phyloP scores from a whole-genome alignment of 169 alveolate species.

The Plasmodium relictum region DNA sequence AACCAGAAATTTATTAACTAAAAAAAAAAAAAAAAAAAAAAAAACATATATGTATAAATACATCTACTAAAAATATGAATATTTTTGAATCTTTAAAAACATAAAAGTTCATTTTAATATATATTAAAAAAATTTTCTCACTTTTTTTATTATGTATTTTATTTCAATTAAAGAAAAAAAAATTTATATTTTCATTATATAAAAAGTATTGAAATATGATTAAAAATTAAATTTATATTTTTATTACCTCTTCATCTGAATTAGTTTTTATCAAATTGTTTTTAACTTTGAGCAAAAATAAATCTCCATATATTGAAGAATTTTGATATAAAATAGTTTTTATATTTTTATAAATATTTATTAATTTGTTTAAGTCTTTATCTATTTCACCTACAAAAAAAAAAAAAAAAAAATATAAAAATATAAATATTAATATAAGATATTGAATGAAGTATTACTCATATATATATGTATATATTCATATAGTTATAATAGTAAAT shows the following conservation, averaged over 20 bases:
- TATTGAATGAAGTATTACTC: background rate
- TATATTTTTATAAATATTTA: slow-evolving; percentile 33
- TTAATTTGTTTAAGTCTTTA: slow-evolving; percentile 30
- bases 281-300: slow-evolving; percentile 23
- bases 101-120: background rate
- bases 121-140: background rate
- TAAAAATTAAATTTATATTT: background rate
- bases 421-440: background rate
- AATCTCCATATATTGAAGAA: slow-evolving; percentile 38
- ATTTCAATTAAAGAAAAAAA: slow-evolving; percentile 9
- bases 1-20: slow-evolving; percentile 56
- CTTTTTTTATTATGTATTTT: too few relatives aligned
- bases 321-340: slow-evolving; percentile 53
- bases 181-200: background rate
- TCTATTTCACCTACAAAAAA: slow-evolving; percentile 38
- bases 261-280: slow-evolving; percentile 35
- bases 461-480: background rate
- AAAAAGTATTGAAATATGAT: too few relatives aligned
- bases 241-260: slow-evolving; percentile 61
- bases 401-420: background rate
- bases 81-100: background rate
- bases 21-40: slow-evolving; percentile 4
- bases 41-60: background rate
- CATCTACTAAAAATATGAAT: background rate
- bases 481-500: background rate